Conservation (phyloP, 768 basidiomycete species). For the Hericium erinaceus region DNA sequence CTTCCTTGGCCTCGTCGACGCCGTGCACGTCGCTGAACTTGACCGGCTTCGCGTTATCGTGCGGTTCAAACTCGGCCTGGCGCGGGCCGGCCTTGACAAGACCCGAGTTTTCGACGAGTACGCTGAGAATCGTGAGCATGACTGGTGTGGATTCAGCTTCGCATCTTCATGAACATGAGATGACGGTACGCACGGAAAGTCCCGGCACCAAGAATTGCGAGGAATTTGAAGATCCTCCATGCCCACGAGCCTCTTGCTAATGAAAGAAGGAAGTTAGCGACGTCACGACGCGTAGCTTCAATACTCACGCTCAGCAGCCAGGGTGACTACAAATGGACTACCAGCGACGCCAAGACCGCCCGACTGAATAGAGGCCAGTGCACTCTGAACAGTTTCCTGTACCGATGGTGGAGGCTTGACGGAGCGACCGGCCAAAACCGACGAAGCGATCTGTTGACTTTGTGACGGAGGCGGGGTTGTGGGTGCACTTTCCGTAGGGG, state of each 20-base stretch:
- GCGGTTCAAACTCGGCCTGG: conserved; percentile 75
- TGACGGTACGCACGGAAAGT: conserved; percentile 49
- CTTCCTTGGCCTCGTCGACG: conserved; percentile 93
- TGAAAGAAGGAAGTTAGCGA: conserved; percentile 2
- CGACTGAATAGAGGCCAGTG: conserved; percentile 31
- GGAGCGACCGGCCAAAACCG: conserved; percentile 21
- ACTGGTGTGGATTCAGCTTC: conserved; percentile 30
- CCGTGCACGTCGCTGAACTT: conserved; percentile 96
- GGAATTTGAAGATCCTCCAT: conserved; percentile 37
- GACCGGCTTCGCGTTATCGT: conserved; percentile 62
- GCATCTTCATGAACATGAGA: no score
- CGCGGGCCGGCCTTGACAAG: conserved; percentile 82
- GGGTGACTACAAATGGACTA: conserved; percentile 71
- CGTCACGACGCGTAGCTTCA: not conserved
- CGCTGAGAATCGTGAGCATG: conserved; percentile 76
- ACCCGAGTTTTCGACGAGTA: conserved; percentile 89
- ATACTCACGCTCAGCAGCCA: conserved; percentile 63
- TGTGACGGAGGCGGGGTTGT: conserved; percentile 16
- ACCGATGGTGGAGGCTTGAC: conserved; percentile 2
- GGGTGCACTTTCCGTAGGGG: not conserved
- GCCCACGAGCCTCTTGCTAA: conserved; percentile 57
- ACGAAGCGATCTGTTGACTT: conserved; percentile 35
- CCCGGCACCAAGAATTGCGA: conserved; percentile 49
- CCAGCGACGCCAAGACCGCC: conserved; percentile 33
- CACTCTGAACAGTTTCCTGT: conserved; percentile 28